phyloP scores from a whole-genome alignment of 768 basidiomycete species.

The Lactarius trivialis region DNA sequence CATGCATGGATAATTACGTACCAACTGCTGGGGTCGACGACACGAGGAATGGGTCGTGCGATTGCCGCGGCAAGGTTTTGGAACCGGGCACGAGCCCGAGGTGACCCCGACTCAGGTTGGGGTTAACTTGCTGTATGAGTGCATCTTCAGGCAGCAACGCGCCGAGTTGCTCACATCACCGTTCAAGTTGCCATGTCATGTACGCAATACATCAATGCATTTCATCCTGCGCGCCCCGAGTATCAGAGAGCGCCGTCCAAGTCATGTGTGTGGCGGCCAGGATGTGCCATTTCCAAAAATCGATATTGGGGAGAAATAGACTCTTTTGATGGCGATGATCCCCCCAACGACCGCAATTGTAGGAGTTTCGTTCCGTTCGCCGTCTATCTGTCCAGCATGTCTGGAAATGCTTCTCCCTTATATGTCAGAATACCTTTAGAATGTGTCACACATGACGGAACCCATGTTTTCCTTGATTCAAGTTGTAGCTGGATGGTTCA shows the following conservation, averaged over 20 bases:
- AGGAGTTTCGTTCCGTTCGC: background rate
- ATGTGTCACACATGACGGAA: background rate
- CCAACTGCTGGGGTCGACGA: background rate
- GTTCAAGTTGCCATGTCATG: background rate
- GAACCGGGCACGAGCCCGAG: background rate
- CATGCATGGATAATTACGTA: background rate
- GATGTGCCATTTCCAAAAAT: background rate
- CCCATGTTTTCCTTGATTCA: background rate
- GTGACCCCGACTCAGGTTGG: too few relatives aligned
- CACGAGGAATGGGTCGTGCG: background rate
- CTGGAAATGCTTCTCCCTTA: background rate
- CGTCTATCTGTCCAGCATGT: background rate
- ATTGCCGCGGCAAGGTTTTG: background rate
- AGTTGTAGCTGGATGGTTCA: background rate
- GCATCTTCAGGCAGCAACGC: too few relatives aligned
- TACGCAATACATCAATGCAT: background rate
- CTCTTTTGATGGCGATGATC: background rate
- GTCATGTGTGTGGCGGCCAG: background rate
- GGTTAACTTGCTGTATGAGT: too few relatives aligned
- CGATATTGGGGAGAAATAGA: background rate
- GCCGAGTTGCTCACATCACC: background rate
- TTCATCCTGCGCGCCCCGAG: background rate
- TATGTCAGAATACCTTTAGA: background rate
- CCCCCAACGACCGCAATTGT: background rate
- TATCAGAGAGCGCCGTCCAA: background rate